Base-by-base conservation (phyloP, 352 stramenopile species). In the Phytopythium helicoides region DNA sequence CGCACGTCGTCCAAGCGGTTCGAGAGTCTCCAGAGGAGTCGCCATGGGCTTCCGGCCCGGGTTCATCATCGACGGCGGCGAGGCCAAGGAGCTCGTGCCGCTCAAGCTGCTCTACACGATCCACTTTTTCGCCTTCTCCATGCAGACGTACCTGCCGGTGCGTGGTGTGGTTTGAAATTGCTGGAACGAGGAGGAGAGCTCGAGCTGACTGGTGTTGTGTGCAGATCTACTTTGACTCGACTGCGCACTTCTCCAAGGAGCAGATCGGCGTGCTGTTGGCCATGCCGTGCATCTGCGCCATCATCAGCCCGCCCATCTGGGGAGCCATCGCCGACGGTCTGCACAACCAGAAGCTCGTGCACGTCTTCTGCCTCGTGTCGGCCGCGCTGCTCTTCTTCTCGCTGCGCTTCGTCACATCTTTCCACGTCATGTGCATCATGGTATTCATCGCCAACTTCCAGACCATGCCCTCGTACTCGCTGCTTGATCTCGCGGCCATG, bases 91-190 rank as follows among this genome's bases (percentile, higher is more conserved):
- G 48, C 77, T 88, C 68, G 64, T 86, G 60, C 68, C 77, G 61
- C 77, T 88, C 61, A 88, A 88, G 66, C 56, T 88, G 56, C 71
- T 86, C 49, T 88, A 85, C 60, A 58, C 81, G 40, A 80, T 88
- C 60, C 68, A 83, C 56, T 81, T 81, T 54, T 76, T 67, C 39
- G 77, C 74, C 28, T 88, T 88, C 62, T 85, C 72, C 49, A 81
- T 70, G 35, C 77, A 86, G 47, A 86, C 77, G 10, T 88, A 82
- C 33, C 61, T 88, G 28, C 74, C 77, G 15, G 76, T 86, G 34
- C n/a, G 33, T 7, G 8, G 16, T 12, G 3, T 18, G 8, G 6
- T 11, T n/a, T n/a, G n/a, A n/a, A n/a, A n/a, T 3, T 22, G 8
- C 16, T 5, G 9, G 16, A 45, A 3, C 6, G 38, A 26, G n/a